These are phyloP conservation scores for Metschnikowia sp. DNA, from an alignment of 805 yeast species.

Conservation along the genomic window DNA sequence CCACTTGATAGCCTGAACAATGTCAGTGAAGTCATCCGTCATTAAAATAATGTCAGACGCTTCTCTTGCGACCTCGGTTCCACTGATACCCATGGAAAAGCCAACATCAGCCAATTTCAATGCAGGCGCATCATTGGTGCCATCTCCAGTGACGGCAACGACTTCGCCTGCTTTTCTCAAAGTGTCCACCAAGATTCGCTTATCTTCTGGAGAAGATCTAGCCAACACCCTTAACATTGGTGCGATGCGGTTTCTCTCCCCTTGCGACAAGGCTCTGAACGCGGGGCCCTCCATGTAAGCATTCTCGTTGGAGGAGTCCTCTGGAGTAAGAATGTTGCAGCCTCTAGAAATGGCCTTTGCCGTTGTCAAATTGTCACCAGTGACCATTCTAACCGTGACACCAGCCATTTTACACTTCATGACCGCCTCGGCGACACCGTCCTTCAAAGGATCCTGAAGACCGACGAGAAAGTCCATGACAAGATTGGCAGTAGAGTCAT, in stretches of 20 bases:
- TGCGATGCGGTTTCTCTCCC: slow-evolving; percentile 56
- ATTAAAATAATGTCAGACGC: slow-evolving; percentile 89
- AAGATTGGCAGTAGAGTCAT: slow-evolving; percentile 21
- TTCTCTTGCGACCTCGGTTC: slow-evolving; percentile 98
- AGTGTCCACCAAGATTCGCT: slow-evolving; percentile 78
- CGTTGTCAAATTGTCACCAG: slow-evolving; percentile 91
- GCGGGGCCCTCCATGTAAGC: slow-evolving; percentile 91
- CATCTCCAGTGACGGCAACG: slow-evolving; percentile 99
- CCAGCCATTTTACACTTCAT: slow-evolving; percentile 85
- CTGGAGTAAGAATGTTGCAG: slow-evolving; percentile 70
- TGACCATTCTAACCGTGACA: slow-evolving; percentile 94
- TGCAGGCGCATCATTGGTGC: slow-evolving; percentile 99
- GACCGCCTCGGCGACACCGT: slow-evolving; percentile 89
- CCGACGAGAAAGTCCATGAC: slow-evolving; percentile 68
- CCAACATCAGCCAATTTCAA: slow-evolving; percentile 96
- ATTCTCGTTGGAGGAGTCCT: slow-evolving; percentile 48
- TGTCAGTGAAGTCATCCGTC: slow-evolving; percentile 93
- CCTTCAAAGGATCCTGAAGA: slow-evolving; percentile 90
- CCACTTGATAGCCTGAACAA: slow-evolving; percentile 97
- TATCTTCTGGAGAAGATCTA: slow-evolving; percentile 94
- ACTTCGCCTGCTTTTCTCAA: slow-evolving; percentile 81
- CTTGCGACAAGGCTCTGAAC: slow-evolving; percentile 64
- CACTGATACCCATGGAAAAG: slow-evolving; percentile 97
- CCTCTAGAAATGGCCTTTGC: slow-evolving; percentile 87
- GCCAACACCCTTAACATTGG: slow-evolving; percentile 84